These are phyloP conservation scores for Phaeosphaeriaceae sp. DNA, from an alignment of 2,329 filamentous ascomycete species.

Conservation along the genomic window DNA sequence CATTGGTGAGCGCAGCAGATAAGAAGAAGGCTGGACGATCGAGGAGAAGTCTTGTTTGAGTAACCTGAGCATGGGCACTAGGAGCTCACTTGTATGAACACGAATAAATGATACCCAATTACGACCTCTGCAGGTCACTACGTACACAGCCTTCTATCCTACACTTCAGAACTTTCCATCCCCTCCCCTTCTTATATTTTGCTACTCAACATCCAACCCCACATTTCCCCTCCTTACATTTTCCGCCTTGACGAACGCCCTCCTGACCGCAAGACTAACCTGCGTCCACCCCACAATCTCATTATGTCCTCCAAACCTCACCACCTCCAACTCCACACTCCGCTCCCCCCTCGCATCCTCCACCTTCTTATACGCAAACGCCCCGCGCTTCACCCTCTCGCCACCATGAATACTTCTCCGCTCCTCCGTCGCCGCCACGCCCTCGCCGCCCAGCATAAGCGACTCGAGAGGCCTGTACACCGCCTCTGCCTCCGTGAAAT, in stretches of 20 bases:
- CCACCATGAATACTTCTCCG: conserved; percentile 40
- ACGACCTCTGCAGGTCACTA: not conserved
- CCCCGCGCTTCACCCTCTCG: conserved; percentile 42
- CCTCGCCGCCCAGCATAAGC: conserved; percentile 39
- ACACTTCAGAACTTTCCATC: not conserved
- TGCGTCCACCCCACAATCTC: conserved; percentile 70
- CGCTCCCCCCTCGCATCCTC: conserved; percentile 36
- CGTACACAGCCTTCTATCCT: not conserved
- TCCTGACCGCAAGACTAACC: conserved; percentile 69
- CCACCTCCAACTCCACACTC: conserved; percentile 51
- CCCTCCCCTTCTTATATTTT: not conserved
- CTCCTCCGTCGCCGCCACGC: conserved; percentile 30
- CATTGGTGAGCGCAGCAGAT: conserved; percentile 9
- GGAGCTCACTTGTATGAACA: conserved; percentile 2
- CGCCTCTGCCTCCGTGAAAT: conserved; percentile 68
- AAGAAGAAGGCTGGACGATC: conserved; percentile 35
- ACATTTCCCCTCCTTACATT: conserved; percentile 42
- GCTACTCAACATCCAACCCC: conserved; percentile 39
- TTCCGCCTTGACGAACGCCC: conserved; percentile 72
- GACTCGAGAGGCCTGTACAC: conserved; percentile 35
- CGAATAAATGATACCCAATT: conserved; percentile 24
- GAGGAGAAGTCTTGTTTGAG: conserved; percentile 31
- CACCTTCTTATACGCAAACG: conserved; percentile 44
- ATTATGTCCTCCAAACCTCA: conserved; percentile 66
- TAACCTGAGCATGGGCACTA: not conserved